Conservation (phyloP, 1,139 yeast species). For the Geotrichum cucujoidarum region DNA sequence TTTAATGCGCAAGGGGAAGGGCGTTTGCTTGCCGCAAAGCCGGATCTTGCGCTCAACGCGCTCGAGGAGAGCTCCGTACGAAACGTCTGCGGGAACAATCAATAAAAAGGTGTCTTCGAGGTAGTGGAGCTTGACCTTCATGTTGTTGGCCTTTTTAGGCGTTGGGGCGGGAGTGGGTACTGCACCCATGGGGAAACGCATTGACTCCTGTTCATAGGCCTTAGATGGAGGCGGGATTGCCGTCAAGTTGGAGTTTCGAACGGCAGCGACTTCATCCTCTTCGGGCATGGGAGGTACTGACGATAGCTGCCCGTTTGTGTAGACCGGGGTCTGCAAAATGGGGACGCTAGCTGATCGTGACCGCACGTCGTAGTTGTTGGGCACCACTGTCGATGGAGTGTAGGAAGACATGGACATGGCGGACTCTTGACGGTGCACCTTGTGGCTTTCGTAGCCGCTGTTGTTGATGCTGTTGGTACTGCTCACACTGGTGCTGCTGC, state of each 20-base stretch:
- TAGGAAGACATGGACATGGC: conserved; percentile 11
- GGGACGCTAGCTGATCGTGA: conserved; percentile 19
- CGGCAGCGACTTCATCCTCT: background rate
- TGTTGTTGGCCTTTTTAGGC: conserved; percentile 8
- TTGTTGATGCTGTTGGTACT: conserved; percentile 8
- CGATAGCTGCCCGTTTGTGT: conserved; percentile 4
- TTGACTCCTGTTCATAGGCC: conserved; percentile 1
- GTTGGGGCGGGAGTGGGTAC: background rate
- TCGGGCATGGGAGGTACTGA: conserved; percentile 12
- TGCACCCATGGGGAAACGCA: background rate
- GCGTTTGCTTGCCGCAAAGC: conserved; percentile 39
- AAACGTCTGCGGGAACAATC: conserved; percentile 45
- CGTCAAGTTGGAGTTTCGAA: conserved; percentile 14
- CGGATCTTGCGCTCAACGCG: conserved; percentile 45
- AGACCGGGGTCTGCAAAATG: conserved; percentile 3
- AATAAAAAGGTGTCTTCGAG: conserved; percentile 42
- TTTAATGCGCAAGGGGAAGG: conserved; percentile 51
- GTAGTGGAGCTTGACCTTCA: conserved; percentile 51
- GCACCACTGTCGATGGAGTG: conserved; percentile 1
- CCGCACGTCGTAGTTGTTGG: conserved; percentile 7
- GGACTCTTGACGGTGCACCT: conserved; percentile 10
- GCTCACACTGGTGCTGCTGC: background rate
- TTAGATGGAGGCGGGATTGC: conserved; percentile 15
- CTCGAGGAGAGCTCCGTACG: conserved; percentile 45
- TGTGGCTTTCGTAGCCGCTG: background rate